phyloP scores from a whole-genome alignment of 495 filamentous ascomycete species.

The Talaromyces trachyspermus region DNA sequence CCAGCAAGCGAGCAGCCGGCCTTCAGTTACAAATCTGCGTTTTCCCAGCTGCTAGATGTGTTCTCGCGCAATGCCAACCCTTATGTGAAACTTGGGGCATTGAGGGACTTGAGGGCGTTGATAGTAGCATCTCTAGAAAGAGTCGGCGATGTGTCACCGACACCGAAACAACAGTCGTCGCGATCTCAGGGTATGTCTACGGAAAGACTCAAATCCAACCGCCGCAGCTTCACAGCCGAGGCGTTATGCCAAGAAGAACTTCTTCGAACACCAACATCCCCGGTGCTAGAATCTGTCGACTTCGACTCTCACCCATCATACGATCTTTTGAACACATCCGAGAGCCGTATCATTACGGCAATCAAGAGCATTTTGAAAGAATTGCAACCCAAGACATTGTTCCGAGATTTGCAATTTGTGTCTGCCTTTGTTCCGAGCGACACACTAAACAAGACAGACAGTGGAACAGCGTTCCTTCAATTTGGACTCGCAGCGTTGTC shows the following conservation, averaged over 20 bases:
- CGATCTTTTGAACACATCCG: conserved; percentile 31
- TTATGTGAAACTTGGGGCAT: conserved; percentile 72
- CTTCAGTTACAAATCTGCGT: conserved; percentile 69
- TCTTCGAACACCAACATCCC: conserved; percentile 16
- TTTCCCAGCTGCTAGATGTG: conserved; percentile 70
- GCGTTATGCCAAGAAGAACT: conserved; percentile 13
- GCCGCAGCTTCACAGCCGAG: conserved; percentile 31
- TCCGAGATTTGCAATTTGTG: conserved; percentile 93
- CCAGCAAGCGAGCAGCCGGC: conserved; percentile 12
- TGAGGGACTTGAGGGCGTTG: conserved; percentile 75
- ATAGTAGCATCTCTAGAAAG: conserved; percentile 66
- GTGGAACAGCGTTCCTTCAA: conserved; percentile 92
- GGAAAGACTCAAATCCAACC: conserved; percentile 11
- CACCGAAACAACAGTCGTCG: conserved; percentile 24
- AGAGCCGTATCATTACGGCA: conserved; percentile 65
- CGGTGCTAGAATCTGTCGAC: conserved; percentile 27
- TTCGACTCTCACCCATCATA: conserved; percentile 30
- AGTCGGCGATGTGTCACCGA: conserved; percentile 34
- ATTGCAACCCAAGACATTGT: conserved; percentile 81
- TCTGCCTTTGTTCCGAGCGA: conserved; percentile 80
- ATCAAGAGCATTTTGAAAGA: conserved; percentile 71
- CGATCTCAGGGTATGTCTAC: conserved; percentile 10
- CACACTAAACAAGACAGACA: conserved; percentile 75
- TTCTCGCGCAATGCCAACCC: conserved; percentile 90
- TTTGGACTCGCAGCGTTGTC: conserved; percentile 80